phyloP scores from a whole-genome alignment of 352 stramenopile genomes.

The Phytophthora pisi region DNA sequence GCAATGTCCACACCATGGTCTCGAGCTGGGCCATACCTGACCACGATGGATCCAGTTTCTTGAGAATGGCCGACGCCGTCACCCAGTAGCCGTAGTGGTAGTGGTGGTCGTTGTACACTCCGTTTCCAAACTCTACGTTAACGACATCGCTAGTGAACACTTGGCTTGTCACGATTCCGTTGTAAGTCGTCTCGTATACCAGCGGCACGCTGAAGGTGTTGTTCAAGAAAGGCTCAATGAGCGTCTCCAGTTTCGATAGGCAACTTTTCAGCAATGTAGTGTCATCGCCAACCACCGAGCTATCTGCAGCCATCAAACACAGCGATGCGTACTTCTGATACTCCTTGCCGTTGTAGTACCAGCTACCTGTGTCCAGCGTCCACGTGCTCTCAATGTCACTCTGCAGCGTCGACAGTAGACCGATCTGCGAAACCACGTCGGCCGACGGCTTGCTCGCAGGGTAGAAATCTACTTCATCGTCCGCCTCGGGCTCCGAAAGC shows the following conservation, averaged over 20 bases:
- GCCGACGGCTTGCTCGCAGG: conserved; percentile 27
- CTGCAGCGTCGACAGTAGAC: conserved; percentile 33
- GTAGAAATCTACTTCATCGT: conserved; percentile 55
- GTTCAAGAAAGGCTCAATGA: conserved; percentile 46
- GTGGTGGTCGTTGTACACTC: conserved; percentile 86
- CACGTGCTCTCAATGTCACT: conserved; percentile 55
- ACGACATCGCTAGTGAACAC: conserved; percentile 58
- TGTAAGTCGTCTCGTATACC: conserved; percentile 63
- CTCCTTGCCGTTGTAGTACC: conserved; percentile 68
- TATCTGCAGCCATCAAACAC: conserved; percentile 57
- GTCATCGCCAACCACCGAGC: conserved; percentile 44
- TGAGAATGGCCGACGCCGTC: conserved; percentile 66
- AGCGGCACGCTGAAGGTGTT: conserved; percentile 45
- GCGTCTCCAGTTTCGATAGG: conserved; percentile 16
- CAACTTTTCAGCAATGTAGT: conserved; percentile 33
- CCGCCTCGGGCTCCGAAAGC: conserved; percentile 41
- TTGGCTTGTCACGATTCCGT: conserved; percentile 51
- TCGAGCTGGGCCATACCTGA: conserved; percentile 62
- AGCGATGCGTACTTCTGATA: conserved; percentile 73
- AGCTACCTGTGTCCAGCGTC: conserved; percentile 47
- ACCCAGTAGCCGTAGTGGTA: conserved; percentile 89
- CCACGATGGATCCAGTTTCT: conserved; percentile 72
- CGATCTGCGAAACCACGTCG: conserved; percentile 13
- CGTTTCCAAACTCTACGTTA: conserved; percentile 79
- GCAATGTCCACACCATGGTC: conserved; percentile 64